Conservation (phyloP, 2,329 filamentous ascomycete species). For the Onygena corvina region DNA sequence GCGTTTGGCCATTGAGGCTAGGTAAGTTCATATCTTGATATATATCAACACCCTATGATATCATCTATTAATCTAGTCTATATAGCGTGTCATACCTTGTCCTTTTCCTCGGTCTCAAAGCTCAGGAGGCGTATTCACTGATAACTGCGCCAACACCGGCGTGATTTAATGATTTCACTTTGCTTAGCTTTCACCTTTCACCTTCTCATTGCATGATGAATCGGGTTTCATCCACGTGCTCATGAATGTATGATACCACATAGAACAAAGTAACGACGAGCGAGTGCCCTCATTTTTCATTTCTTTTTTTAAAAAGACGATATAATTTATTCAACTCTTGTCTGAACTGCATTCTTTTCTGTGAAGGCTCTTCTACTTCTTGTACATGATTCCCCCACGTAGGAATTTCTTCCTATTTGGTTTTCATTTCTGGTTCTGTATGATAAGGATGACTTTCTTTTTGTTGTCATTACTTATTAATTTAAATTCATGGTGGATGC, state of each 20-base stretch:
- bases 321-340: too few species aligned
- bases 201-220: background rate
- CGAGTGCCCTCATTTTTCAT: background rate
- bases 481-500: too few species aligned
- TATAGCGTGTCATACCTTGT: slow-evolving; percentile 52
- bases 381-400: too few species aligned
- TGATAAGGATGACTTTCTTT: too few species aligned
- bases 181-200: background rate
- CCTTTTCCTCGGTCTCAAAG: slow-evolving; percentile 47
- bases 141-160: slow-evolving; percentile 16
- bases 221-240: background rate
- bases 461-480: too few species aligned
- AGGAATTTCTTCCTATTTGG: too few species aligned
- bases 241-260: slow-evolving; percentile 8
- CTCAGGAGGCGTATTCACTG: slow-evolving; percentile 42
- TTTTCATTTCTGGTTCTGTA: too few species aligned
- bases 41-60: background rate
- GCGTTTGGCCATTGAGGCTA: slow-evolving; percentile 58
- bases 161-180: background rate
- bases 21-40: slow-evolving; percentile 45
- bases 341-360: too few species aligned
- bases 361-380: too few species aligned
- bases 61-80: background rate
- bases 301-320: too few species aligned
- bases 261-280: slow-evolving; percentile 1